Conservation (phyloP, 352 stramenopile species). For the Lagenidium giganteum region DNA sequence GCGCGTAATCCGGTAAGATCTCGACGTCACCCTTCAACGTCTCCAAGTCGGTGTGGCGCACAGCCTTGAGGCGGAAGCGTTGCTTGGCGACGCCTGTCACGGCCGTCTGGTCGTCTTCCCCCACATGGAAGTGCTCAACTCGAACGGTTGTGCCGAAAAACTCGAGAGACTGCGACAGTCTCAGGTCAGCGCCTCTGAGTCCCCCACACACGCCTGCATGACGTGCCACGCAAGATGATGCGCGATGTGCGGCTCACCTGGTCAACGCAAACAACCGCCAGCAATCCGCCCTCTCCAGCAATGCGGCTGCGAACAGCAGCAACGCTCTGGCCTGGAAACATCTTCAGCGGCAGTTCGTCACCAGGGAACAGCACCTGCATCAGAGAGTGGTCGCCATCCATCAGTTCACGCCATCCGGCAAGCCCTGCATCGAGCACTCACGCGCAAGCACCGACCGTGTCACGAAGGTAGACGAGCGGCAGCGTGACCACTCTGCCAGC, state of each 20-base stretch:
- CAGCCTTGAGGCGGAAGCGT: conserved; percentile 46
- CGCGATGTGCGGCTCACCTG: conserved; percentile 22
- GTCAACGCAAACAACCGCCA: conserved; percentile 49
- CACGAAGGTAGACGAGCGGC: conserved; percentile 64
- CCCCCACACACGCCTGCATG: no score
- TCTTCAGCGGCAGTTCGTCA: conserved; percentile 64
- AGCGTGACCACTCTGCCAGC: conserved; percentile 48
- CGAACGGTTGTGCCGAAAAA: conserved; percentile 65
- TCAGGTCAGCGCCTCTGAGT: no score
- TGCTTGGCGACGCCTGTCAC: conserved; percentile 65
- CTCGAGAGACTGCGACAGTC: conserved; percentile 18
- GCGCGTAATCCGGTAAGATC: conserved; percentile 47
- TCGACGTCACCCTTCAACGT: conserved; percentile 41
- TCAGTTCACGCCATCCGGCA: no score
- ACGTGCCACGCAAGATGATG: neutral
- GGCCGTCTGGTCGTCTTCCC: conserved; percentile 21
- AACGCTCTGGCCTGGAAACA: conserved; percentile 57
- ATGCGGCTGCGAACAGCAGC: conserved; percentile 39
- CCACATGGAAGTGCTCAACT: conserved; percentile 55
- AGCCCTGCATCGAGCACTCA: neutral
- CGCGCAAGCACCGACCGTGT: conserved; percentile 44
- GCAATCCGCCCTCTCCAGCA: conserved; percentile 31
- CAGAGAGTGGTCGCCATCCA: neutral
- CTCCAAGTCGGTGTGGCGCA: conserved; percentile 11
- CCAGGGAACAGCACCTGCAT: conserved; percentile 77